Conservation (phyloP, 2,329 filamentous ascomycete genomes). For the Alternaria triticina region DNA sequence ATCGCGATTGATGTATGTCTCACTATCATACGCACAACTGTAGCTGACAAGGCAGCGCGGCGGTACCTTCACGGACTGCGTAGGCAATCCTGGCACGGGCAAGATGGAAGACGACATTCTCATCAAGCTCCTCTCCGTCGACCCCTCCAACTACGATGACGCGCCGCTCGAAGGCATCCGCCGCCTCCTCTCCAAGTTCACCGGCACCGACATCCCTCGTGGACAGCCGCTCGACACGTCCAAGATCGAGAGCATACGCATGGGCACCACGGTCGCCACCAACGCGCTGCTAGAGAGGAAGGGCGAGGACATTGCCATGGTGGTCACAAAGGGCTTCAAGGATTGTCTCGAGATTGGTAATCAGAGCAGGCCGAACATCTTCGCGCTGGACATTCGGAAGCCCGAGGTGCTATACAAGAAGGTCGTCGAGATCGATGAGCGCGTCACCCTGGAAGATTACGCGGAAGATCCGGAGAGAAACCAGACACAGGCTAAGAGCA, state of each 20-base stretch:
- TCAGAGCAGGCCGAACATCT: slow-evolving; percentile 87
- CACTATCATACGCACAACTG: background rate
- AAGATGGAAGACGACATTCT: slow-evolving; percentile 76
- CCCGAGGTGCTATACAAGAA: slow-evolving; percentile 85
- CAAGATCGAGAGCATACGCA: slow-evolving; percentile 86
- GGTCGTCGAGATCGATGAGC: slow-evolving; percentile 89
- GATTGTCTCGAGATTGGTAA: slow-evolving; percentile 91
- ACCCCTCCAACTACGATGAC: slow-evolving; percentile 88
- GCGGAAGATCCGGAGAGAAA: slow-evolving; percentile 79
- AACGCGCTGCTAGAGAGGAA: slow-evolving; percentile 91
- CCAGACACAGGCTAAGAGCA: slow-evolving; percentile 61
- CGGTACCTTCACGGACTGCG: slow-evolving; percentile 91
- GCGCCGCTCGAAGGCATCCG: slow-evolving; percentile 91
- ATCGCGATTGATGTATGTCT: slow-evolving; percentile 68
- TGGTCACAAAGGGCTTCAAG: slow-evolving; percentile 86
- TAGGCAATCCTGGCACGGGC: slow-evolving; percentile 76
- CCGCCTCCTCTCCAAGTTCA: slow-evolving; percentile 80
- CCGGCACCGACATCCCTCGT: slow-evolving; percentile 75
- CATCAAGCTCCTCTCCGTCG: slow-evolving; percentile 88
- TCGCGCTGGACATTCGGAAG: slow-evolving; percentile 85
- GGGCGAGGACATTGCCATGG: slow-evolving; percentile 84
- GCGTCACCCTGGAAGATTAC: slow-evolving; percentile 90
- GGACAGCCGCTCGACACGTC: slow-evolving; percentile 81
- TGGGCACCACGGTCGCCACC: slow-evolving; percentile 95
- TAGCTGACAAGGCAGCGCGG: slow-evolving; percentile 64